Evolutionary conservation across 2,329 filamentous ascomycete species (phyloP).

Genomic region (Fusarium sacchari): DNA sequence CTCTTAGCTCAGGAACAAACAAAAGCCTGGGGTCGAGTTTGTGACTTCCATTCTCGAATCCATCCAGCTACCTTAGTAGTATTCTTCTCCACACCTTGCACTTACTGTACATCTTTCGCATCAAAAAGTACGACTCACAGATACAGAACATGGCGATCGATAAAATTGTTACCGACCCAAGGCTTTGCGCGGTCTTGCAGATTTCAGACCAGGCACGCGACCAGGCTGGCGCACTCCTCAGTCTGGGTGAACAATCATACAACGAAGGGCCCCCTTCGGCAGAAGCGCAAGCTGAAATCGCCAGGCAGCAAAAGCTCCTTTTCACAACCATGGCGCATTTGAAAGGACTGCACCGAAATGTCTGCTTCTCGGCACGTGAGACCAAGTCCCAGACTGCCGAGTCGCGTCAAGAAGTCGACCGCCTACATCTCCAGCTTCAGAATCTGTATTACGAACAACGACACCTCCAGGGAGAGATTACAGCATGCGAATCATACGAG

Average conservation of each 20-base stretch:
- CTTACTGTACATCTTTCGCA: neutral
- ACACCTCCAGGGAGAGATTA: slow-evolving; percentile 89
- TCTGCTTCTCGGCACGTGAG: slow-evolving; percentile 81
- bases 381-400: slow-evolving; percentile 90
- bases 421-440: slow-evolving; percentile 89
- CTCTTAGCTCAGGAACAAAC: slow-evolving; percentile 20
- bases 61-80: too few relatives aligned
- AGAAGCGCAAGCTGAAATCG: slow-evolving; percentile 67
- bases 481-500: slow-evolving; percentile 91
- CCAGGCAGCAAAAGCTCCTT: slow-evolving; percentile 82
- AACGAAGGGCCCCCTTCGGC: slow-evolving; percentile 54
- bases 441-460: slow-evolving; percentile 97
- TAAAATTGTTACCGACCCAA: slow-evolving; percentile 53
- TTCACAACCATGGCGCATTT: slow-evolving; percentile 82
- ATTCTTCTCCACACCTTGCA: neutral
- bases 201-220: slow-evolving; percentile 78
- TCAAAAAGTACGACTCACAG: neutral
- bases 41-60: neutral
- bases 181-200: slow-evolving; percentile 74
- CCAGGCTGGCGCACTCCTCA: slow-evolving; percentile 74
- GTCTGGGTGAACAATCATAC: slow-evolving; percentile 59
- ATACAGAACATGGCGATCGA: slow-evolving; percentile 50
- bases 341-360: slow-evolving; percentile 83
- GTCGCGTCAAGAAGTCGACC: slow-evolving; percentile 89
- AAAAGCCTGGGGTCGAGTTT: slow-evolving; percentile 4